Evolutionary conservation across 345 rosid genomes (phyloP).

Genomic region (Ceriops decandra): DNA sequence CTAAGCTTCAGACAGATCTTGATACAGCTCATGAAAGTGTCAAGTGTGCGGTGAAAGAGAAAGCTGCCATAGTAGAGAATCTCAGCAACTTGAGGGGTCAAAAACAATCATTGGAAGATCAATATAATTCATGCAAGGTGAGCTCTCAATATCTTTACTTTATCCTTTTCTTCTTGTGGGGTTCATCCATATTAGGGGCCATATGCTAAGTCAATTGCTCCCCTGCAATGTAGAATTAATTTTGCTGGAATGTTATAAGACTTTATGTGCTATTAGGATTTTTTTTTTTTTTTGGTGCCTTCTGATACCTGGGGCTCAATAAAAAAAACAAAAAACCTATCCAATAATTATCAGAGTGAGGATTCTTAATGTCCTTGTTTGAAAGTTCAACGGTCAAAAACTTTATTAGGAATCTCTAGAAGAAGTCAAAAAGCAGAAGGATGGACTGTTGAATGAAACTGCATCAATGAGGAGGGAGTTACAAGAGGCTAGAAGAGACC

Average conservation of each 20-base stretch:
- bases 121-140: slow-evolving; percentile 68
- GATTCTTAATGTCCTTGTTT: neutral
- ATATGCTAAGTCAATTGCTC: neutral
- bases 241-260: neutral
- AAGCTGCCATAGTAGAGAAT: slow-evolving; percentile 66
- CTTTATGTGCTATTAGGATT: too few relatives aligned
- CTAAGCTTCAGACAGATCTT: slow-evolving; percentile 92
- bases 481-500: slow-evolving; percentile 64
- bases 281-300: too few relatives aligned
- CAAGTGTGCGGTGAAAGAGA: slow-evolving; percentile 84
- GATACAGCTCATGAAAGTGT: slow-evolving; percentile 70
- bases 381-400: slow-evolving; percentile 12
- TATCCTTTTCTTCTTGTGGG: neutral
- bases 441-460: slow-evolving; percentile 57
- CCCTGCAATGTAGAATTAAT: neutral
- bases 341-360: too few relatives aligned
- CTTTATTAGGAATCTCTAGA: slow-evolving; percentile 66
- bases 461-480: slow-evolving; percentile 62
- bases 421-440: slow-evolving; percentile 66
- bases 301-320: too few relatives aligned
- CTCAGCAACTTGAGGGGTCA: slow-evolving; percentile 77
- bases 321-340: too few relatives aligned
- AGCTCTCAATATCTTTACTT: slow-evolving; percentile 20
- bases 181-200: neutral
- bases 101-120: slow-evolving; percentile 65